Conservation (phyloP, 108 stramenopile genomes). For the Schizochytrium sp. region DNA sequence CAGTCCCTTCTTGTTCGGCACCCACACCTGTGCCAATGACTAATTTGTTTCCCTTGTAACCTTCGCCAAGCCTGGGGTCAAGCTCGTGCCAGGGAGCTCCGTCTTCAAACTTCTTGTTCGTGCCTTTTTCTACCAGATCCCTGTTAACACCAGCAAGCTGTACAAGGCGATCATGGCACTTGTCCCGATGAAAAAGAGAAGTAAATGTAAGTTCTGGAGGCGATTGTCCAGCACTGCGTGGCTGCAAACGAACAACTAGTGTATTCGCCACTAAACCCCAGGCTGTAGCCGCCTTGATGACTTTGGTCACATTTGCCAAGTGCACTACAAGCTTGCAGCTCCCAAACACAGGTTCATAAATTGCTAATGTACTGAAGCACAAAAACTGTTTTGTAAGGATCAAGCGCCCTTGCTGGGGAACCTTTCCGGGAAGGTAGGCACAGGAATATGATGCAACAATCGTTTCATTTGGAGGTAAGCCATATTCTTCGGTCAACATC, state of each 20-base stretch:
- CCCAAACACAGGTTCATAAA: slow-evolving; percentile 45
- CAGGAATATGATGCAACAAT: slow-evolving; percentile 49
- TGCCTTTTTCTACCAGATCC: slow-evolving; percentile 23
- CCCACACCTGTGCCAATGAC: not conserved
- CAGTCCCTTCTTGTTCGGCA: not conserved
- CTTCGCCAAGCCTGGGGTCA: slow-evolving; percentile 22
- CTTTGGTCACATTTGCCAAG: slow-evolving; percentile 2
- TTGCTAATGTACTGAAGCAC: slow-evolving; percentile 28
- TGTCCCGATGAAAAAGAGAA: slow-evolving; percentile 15
- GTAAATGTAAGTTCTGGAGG: slow-evolving; percentile 39
- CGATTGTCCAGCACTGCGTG: not conserved
- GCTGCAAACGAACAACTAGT: slow-evolving; percentile 32
- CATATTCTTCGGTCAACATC: not conserved
- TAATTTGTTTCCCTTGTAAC: slow-evolving; percentile 44
- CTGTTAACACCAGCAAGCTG: slow-evolving; percentile 13
- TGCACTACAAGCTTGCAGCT: slow-evolving; percentile 57
- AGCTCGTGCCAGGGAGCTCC: slow-evolving; percentile 19
- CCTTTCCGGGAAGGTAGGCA: slow-evolving; percentile 52
- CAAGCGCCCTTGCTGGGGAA: slow-evolving; percentile 49
- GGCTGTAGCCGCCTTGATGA: slow-evolving; percentile 50
- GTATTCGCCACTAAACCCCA: slow-evolving; percentile 46
- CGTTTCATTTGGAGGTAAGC: slow-evolving; percentile 22
- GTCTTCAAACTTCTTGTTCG: not conserved
- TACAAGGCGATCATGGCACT: slow-evolving; percentile 1
- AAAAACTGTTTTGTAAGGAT: slow-evolving; percentile 23